A percentile compares a stretch with the other conserved stretches of the same genome.
Evolutionary conservation across 495 filamentous ascomycete genomes (phyloP).

Genomic region (Penicillium psychrofluorescens): DNA sequence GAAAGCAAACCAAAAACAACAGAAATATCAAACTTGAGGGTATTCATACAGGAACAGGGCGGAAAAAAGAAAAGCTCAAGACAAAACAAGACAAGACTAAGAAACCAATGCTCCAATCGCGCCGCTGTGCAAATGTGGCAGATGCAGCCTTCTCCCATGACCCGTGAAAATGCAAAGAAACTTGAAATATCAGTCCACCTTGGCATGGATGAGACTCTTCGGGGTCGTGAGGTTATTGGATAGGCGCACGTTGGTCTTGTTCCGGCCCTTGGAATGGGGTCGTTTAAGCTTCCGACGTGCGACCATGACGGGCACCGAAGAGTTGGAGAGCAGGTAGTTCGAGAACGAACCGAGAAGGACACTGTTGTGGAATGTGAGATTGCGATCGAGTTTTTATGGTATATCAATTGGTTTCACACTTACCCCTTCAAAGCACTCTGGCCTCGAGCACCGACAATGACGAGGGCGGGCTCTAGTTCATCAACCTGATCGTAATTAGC

Average conservation of each 20-base stretch:
- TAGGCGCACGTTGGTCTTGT: conserved; percentile 48
- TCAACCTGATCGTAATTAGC: conserved; percentile 59
- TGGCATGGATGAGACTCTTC: conserved; percentile 55
- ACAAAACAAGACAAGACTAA: no score
- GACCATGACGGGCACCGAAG: conserved; percentile 93
- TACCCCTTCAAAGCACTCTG: conserved; percentile 90
- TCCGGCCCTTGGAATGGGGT: conserved; percentile 56
- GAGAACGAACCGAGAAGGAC: conserved; percentile 92
- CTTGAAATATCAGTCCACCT: conserved; percentile 47
- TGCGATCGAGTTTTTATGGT: neutral
- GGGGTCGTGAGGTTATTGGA: conserved; percentile 66
- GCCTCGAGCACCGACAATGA: conserved; percentile 84
- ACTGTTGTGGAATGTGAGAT: conserved; percentile 35
- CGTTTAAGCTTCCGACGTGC: conserved; percentile 74
- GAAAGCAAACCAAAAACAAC: no score
- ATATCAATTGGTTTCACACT: conserved; percentile 16
- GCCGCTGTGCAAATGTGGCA: neutral
- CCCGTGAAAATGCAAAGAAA: conserved; percentile 5
- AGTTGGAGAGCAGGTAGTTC: conserved; percentile 94
- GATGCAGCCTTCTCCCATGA: neutral
- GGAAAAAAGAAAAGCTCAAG: neutral
- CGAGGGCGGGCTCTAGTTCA: conserved; percentile 81
- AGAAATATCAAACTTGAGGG: neutral
- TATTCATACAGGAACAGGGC: neutral
- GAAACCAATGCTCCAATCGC: neutral